Evolutionary conservation across 2,329 filamentous ascomycete species (phyloP), one percentile per base, ranked within the genome.

Genomic region (Ophiostoma angusticollis): DNA sequence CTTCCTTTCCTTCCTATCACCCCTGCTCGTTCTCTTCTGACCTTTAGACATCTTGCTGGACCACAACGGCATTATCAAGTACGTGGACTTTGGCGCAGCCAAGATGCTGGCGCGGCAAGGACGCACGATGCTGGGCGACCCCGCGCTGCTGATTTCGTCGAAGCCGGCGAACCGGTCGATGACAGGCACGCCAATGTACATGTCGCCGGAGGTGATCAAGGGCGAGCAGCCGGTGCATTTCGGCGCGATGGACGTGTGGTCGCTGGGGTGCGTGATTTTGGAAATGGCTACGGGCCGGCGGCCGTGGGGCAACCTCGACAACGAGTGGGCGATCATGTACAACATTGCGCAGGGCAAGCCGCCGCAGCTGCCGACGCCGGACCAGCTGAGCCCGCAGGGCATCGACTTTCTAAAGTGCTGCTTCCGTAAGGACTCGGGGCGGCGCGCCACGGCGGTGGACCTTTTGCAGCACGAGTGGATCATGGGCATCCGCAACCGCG

Each of bases 291-390:
- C 91, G 0, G 91, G 91, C 16, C 76, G 86, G 45, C 78, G 89
- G 13, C 91, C 91, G 1, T 98, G 91, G 91, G 85, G 86, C 19
- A 85, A 80, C 47, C 76, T 96, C 33, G 91, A 98, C 64, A 98
- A 98, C 56, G 91, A 98, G 60, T 98, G 87, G 86, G 91, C 91
- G 30, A 96, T 98, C 63, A 98, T 98, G 91, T 98, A 95, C 70
- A 96, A 96, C 65, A 98, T 98, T 54, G 91, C 91, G 1, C 89
- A 94, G 56, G 91, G 91, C 47, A 93, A 95, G 52, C 83, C 86
- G 35, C 91, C 91, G 6, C 80, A 85, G 55, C 68, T 95, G 40
- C 91, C 91, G 2, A 70, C 74, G 1, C 57, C 67, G 1, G 89
- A 96, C 37, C 89, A 96, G 59, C 72, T 98, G 47, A 91, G 83